Percentiles rank a stretch among this genome's conserved stretches.
phyloP scores from a whole-genome alignment of 2,329 filamentous ascomycete species.

The Helminthosporium solani region DNA sequence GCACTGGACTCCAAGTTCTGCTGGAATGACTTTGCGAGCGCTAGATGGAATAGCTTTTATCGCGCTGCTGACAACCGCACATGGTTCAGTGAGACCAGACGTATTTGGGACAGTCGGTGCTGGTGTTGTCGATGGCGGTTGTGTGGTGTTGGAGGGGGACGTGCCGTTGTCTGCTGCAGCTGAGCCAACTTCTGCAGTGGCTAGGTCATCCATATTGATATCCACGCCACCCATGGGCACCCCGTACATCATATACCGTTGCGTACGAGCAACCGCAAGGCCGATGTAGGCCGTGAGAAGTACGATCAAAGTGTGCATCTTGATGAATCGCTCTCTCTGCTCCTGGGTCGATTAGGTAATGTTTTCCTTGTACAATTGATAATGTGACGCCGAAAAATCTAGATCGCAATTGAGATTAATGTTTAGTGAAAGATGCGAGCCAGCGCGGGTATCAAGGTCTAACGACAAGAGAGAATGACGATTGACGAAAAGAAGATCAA shows the following conservation, averaged over 20 bases:
- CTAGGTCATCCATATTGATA: slow-evolving; percentile 29
- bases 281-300: slow-evolving; percentile 23
- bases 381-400: background rate
- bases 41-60: slow-evolving; percentile 28
- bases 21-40: slow-evolving; percentile 31
- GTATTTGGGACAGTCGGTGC: slow-evolving; percentile 18
- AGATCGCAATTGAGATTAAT: slow-evolving; percentile 7
- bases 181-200: slow-evolving; percentile 20
- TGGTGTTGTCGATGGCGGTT: slow-evolving; percentile 15
- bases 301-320: slow-evolving; percentile 24
- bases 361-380: background rate
- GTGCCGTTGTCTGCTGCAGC: slow-evolving; percentile 19
- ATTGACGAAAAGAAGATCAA: background rate
- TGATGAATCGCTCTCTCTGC: background rate
- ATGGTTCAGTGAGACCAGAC: slow-evolving; percentile 27
- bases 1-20: slow-evolving; percentile 38
- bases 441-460: slow-evolving; percentile 10
- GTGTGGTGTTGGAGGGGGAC: slow-evolving; percentile 13
- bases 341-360: slow-evolving; percentile 1
- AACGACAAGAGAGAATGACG: slow-evolving; percentile 2
- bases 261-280: slow-evolving; percentile 20
- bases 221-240: slow-evolving; percentile 32
- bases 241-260: slow-evolving; percentile 36
- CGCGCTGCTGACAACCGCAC: slow-evolving; percentile 31
- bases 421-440: slow-evolving; percentile 13